Percentiles rank a stretch among this genome's conserved stretches.
These are phyloP conservation scores for Oehlia diaphana DNA, from an alignment of 192 early-diverging fungal genomes.

Conservation along the genomic window DNA sequence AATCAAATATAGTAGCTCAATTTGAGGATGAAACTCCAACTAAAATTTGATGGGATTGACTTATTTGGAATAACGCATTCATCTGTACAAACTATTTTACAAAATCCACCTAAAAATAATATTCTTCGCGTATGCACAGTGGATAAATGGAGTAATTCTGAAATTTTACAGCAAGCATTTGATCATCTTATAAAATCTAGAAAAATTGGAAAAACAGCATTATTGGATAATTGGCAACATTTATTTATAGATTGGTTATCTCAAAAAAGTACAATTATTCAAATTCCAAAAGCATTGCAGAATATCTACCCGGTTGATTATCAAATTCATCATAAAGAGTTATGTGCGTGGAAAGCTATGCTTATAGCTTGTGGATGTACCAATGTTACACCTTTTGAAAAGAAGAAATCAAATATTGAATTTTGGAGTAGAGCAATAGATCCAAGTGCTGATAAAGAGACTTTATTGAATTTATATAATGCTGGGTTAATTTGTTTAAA, in stretches of 20 bases:
- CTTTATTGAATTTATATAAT: slow-evolving; percentile 6
- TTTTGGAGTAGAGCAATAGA: too few relatives aligned
- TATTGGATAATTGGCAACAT: background rate
- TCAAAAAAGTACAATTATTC: background rate
- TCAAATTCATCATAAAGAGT: slow-evolving; percentile 4
- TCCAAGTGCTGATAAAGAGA: background rate
- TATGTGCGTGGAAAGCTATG: too few relatives aligned
- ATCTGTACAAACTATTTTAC: background rate
- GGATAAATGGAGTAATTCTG: too few relatives aligned
- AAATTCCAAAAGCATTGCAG: background rate
- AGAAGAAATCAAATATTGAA: too few relatives aligned
- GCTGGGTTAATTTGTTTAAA: background rate
- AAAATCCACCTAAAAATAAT: background rate
- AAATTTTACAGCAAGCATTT: background rate
- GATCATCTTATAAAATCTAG: background rate
- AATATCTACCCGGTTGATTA: background rate
- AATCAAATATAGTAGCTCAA: background rate
- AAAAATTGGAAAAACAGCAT: background rate
- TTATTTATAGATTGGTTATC: slow-evolving; percentile 9
- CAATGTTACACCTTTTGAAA: too few relatives aligned
- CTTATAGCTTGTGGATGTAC: too few relatives aligned
- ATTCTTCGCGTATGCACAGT: background rate
- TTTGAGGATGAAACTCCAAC: background rate
- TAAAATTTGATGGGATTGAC: background rate
- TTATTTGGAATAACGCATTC: background rate